These are phyloP conservation scores for Yamadazyma taylorii DNA, from an alignment of 1,139 yeast genomes.

Conservation along the genomic window DNA sequence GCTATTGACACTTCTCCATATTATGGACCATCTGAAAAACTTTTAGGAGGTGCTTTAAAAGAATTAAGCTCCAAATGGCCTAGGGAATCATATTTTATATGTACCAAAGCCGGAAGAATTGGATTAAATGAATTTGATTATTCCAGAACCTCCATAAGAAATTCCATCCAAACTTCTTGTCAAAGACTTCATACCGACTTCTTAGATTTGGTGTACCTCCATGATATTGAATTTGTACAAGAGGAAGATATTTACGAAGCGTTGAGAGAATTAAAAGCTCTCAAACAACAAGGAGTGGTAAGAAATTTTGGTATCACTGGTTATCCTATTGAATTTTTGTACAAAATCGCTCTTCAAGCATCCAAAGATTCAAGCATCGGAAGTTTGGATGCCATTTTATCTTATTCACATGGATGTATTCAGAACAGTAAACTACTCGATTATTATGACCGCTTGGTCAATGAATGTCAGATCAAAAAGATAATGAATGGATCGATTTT, in stretches of 20 bases:
- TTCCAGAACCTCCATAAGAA: constrained; percentile 55
- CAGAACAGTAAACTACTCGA: constrained; percentile 66
- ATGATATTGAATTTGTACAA: constrained; percentile 82
- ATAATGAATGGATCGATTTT: constrained; percentile 81
- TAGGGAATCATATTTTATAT: constrained; percentile 66
- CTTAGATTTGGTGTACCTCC: constrained; percentile 80
- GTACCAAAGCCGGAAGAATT: constrained; percentile 87
- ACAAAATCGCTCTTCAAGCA: constrained; percentile 44
- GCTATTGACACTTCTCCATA: constrained; percentile 92
- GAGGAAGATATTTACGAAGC: constrained; percentile 61
- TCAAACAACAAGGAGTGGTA: constrained; percentile 67
- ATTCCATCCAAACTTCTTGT: constrained; percentile 66
- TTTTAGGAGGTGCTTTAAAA: constrained; percentile 67
- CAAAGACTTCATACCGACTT: constrained; percentile 63
- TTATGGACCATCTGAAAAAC: constrained; percentile 83
- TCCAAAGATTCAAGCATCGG: constrained; percentile 36
- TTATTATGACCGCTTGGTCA: constrained; percentile 48
- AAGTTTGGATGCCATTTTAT: constrained; percentile 68
- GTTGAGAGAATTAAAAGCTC: constrained; percentile 51
- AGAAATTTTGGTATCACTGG: constrained; percentile 80
- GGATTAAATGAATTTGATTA: constrained; percentile 73
- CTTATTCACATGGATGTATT: constrained; percentile 80
- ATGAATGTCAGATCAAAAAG: constrained; percentile 54
- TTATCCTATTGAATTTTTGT: constrained; percentile 73
- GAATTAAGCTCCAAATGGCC: constrained; percentile 42